Base-by-base conservation (phyloP, 805 yeast species). In the Candida endomychidarum region DNA sequence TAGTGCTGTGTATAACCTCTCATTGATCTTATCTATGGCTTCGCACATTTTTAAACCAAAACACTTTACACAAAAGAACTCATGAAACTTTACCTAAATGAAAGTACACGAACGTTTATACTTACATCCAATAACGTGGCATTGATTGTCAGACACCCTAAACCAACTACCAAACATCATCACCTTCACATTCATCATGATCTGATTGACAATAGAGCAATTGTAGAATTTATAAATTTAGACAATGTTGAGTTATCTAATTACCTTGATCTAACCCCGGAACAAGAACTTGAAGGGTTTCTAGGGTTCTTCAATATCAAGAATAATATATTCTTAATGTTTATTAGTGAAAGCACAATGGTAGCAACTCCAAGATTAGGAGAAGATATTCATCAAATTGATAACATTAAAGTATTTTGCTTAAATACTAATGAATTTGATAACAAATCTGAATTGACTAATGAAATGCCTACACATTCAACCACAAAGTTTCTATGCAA, bases 51-150 rank as follows among this genome's bases (percentile, higher is more conserved):
- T 8, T 27, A 27, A 6, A 27, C 18, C 18, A 14, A 8, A n/a
- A n/a, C n/a, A n/a, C n/a, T n/a, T n/a, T n/a, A n/a, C n/a, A n/a
- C n/a, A n/a, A n/a, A n/a, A n/a, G n/a, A n/a, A 8, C 26, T 24
- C 14, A 85, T 86, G 89, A 74, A 66, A 57, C 72, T 86, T 9
- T 80, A 70, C 58, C 69, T 84, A 38, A 78, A 83, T 41, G 76
- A 72, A 41, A 58, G 68, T 23, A 91, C 93, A 2, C 67, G 96
- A 40, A 75, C 90, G 8, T 67, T 86, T 42, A 83, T 86, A 2
- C 65, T 88, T 3, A 76, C 80, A 3, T 74, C 83, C 15, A 71
- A 74, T 31, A 74, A 72, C 19, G 75, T 69, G 54, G 86, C 81
- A 1, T 66, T 88, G 44, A 67, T 82, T 3, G 68, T 88, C 34